Conservation (phyloP, 352 stramenopile species). For the Blastocystis sp. region DNA sequence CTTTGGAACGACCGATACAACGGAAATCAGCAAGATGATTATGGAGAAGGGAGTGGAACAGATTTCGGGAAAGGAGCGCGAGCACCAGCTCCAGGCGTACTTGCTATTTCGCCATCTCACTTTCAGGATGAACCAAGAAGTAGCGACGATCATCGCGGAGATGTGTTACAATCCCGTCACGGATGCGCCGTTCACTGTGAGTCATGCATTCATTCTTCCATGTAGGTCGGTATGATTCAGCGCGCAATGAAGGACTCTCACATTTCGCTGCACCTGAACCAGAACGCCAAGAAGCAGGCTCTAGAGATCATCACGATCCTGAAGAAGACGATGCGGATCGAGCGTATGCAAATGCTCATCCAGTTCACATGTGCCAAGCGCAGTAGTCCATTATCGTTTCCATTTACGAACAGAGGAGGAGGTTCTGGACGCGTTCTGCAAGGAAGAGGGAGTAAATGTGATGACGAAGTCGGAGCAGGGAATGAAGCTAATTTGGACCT, state of each 20-base stretch:
- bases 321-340: conserved; percentile 80
- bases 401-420: background rate
- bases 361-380: conserved; percentile 11
- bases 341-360: conserved; percentile 83
- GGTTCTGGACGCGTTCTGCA: background rate
- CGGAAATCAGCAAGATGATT: conserved; percentile 80
- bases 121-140: conserved; percentile 77
- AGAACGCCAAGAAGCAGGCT: conserved; percentile 83
- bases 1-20: conserved; percentile 80
- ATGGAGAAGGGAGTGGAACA: conserved; percentile 89
- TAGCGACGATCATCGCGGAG: conserved; percentile 86
- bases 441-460: background rate
- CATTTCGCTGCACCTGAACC: conserved; percentile 83
- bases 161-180: conserved; percentile 89
- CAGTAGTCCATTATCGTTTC: background rate
- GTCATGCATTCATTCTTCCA: background rate
- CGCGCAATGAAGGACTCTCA: conserved; percentile 87
- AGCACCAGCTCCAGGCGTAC: conserved; percentile 77
- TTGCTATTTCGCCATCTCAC: background rate
- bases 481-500: background rate
- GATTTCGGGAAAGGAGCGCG: conserved; percentile 85
- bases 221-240: conserved; percentile 81
- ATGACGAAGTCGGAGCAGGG: background rate
- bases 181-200: conserved; percentile 82
- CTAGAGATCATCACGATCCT: conserved; percentile 90